These are phyloP conservation scores for Diaporthe caulivora DNA, from an alignment of 2,329 filamentous ascomycete species.

Conservation along the genomic window DNA sequence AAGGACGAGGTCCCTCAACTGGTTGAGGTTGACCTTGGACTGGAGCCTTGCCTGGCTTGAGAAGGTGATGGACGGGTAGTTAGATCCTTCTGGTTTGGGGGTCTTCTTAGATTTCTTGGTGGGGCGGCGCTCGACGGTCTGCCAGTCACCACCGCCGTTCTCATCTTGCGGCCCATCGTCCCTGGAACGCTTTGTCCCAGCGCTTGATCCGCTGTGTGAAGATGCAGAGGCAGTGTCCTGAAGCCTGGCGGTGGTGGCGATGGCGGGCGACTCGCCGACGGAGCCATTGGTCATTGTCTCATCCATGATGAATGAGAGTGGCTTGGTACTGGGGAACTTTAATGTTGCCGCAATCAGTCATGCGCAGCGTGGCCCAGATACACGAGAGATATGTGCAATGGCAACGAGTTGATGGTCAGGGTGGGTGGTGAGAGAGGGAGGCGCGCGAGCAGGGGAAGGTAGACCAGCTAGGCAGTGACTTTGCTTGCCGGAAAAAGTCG, in stretches of 20 bases:
- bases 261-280: not conserved
- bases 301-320: not conserved
- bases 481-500: conserved; percentile 20
- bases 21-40: conserved; percentile 71
- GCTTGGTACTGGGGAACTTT: not conserved
- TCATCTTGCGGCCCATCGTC: conserved; percentile 43
- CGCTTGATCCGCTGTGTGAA: conserved; percentile 36
- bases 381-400: not conserved
- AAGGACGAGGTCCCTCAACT: conserved; percentile 72
- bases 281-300: conserved; percentile 12
- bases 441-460: not conserved
- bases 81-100: conserved; percentile 65
- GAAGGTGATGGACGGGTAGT: conserved; percentile 72
- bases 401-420: not conserved
- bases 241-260: not conserved
- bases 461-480: no score
- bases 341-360: not conserved
- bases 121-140: conserved; percentile 61
- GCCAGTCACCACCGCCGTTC: conserved; percentile 58
- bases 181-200: conserved; percentile 34
- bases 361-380: not conserved
- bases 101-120: conserved; percentile 73
- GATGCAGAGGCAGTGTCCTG: conserved; percentile 13
- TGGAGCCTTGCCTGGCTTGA: conserved; percentile 69
- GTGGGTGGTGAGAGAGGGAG: not conserved